Evolutionary conservation across 208 protist species (phyloP), one percentile per base, ranked within the genome.

Genomic region (Crithidia brevicula): DNA sequence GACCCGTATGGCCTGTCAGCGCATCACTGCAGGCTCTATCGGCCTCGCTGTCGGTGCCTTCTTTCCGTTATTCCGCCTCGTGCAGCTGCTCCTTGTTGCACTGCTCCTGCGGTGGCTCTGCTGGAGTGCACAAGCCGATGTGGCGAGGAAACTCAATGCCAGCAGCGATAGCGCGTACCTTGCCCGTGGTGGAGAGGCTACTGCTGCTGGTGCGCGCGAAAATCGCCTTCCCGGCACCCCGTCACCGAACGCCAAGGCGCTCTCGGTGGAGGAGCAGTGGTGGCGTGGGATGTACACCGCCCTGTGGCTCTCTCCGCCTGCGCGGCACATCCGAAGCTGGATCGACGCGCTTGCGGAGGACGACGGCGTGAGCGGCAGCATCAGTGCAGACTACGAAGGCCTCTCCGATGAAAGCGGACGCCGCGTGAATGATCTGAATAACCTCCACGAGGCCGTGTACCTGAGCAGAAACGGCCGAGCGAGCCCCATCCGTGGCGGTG

Each of bases 101-200:
- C 30, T 76, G 56, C 42, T 72, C 43, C 50, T 72, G 58, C 23
- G 70, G 43, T 76, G 70, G 70, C 6, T 69, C 46, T 69, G 62
- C 36, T 70, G 62, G 62, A 30, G 60, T 20, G 51, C 28, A 8
- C 34, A 70, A 30, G 28, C 20, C 8, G 47, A 43, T 45, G 20
- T 70, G 25, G 45, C 43, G 11, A 30, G 38, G 7, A 20, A 46
- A 13, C 1, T 57, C 3, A 4, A 42, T n/a, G 31, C 15, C 25
- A n/a, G 9, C 34, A 31, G 10, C 25, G 1, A 31, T 23, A 11
- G 15, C 34, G 45, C 13, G 27, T 28, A 51, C 46, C 8, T 3
- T 45, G n/a, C 5, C n/a, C 34, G 34, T 57, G 51, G 18, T 22
- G 31, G 30, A 18, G 16, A 8, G 13, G 4, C 3, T 4, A 52